Conservation (phyloP, 371 early-diverging fungal species). For the Massospora cicadina region DNA sequence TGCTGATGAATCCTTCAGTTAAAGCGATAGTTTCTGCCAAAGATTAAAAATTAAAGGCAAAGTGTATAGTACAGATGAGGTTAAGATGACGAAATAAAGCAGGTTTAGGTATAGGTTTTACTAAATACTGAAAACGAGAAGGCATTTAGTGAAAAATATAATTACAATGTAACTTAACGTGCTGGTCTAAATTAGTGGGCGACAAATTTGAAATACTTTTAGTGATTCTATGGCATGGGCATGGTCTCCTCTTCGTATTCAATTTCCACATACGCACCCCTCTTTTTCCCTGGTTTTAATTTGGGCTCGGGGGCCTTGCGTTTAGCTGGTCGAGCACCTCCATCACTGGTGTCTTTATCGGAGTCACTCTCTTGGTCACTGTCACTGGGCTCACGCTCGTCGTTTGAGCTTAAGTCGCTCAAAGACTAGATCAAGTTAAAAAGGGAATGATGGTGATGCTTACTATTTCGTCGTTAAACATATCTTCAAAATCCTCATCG, state of each 20-base stretch:
- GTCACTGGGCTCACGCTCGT: background rate
- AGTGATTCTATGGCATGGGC: background rate
- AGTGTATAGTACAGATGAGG: too few relatives aligned
- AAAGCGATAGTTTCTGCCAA: too few relatives aligned
- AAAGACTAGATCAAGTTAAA: background rate
- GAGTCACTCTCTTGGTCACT: background rate
- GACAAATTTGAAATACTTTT: background rate
- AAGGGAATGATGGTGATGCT: background rate
- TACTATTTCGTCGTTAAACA: slow-evolving; percentile 18
- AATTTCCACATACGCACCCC: slow-evolving; percentile 9
- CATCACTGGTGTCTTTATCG: background rate
- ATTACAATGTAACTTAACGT: background rate
- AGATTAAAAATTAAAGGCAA: too few relatives aligned
- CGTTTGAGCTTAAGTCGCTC: background rate
- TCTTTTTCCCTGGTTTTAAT: background rate
- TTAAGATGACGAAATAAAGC: too few relatives aligned
- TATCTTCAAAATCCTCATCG: slow-evolving; percentile 20
- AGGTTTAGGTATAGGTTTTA: too few relatives aligned
- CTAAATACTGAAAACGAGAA: too few relatives aligned
- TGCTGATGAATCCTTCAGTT: too few relatives aligned
- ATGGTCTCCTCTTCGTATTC: slow-evolving; percentile 11
- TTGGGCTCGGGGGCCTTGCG: background rate
- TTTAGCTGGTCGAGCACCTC: slow-evolving; percentile 4
- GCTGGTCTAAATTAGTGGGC: background rate
- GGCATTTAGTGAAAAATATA: too few relatives aligned